Percentiles rank a stretch among this genome's conserved stretches.
Evolutionary conservation across 139 green algal genomes (phyloP).

Genomic region (Zygnema circumcarinatum): DNA sequence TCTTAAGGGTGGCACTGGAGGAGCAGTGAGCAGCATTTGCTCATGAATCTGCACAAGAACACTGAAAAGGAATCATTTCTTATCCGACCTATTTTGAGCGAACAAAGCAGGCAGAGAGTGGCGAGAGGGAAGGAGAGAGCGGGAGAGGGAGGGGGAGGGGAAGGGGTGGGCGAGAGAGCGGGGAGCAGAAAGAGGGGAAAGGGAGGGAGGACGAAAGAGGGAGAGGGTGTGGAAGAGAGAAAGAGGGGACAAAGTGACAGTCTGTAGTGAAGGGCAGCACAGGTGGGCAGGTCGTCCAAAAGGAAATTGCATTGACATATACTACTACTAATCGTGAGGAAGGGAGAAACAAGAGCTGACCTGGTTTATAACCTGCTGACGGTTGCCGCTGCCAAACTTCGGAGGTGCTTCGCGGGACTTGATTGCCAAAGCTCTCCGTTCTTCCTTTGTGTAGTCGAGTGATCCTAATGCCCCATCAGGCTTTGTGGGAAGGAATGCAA

Average conservation of each 20-base stretch:
- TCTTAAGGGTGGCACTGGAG: constrained; percentile 16
- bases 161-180: neutral
- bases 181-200: neutral
- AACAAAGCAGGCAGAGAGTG: neutral
- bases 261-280: too few species aligned
- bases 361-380: constrained; percentile 76
- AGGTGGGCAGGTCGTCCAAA: too few species aligned
- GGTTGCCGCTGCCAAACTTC: constrained; percentile 71
- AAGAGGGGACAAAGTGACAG: too few species aligned
- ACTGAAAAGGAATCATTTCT: neutral
- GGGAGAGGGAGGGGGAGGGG: neutral
- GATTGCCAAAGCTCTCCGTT: constrained; percentile 74
- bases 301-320: neutral
- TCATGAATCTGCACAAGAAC: constrained; percentile 29
- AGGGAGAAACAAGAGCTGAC: constrained; percentile 44
- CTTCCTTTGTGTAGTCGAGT: constrained; percentile 84
- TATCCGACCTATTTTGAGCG: neutral
- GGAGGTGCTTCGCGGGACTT: constrained; percentile 70
- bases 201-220: neutral
- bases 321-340: neutral
- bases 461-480: constrained; percentile 88
- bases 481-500: constrained; percentile 93
- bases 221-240: too few species aligned
- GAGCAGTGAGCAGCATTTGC: constrained; percentile 36
- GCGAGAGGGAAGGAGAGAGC: neutral